Conservation (phyloP, 208 protist genomes). For the Tritrichomonas musculus region DNA sequence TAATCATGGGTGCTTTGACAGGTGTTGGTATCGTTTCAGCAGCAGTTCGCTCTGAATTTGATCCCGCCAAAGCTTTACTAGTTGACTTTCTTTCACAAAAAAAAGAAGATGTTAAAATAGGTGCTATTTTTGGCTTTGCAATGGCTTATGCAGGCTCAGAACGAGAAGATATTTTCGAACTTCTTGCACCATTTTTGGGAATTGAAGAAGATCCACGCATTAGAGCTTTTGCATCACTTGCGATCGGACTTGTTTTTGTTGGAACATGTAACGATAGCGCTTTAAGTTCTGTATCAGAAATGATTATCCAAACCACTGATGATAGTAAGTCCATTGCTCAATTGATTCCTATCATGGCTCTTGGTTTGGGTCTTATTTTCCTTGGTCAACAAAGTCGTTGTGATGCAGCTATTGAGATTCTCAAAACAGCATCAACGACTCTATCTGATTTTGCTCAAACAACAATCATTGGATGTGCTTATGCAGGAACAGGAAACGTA, state of each 20-base stretch:
- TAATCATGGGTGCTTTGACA: slow-evolving; percentile 88
- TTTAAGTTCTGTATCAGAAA: slow-evolving; percentile 54
- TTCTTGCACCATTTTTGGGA: slow-evolving; percentile 73
- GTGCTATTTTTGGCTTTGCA: slow-evolving; percentile 68
- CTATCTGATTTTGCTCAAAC: slow-evolving; percentile 74
- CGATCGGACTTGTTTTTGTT: slow-evolving; percentile 84
- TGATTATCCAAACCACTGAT: neutral
- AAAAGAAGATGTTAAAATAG: slow-evolving; percentile 41
- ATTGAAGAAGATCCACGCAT: neutral
- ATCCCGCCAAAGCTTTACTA: slow-evolving; percentile 82
- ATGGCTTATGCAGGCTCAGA: slow-evolving; percentile 88
- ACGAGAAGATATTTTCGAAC: slow-evolving; percentile 79
- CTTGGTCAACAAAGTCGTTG: slow-evolving; percentile 68
- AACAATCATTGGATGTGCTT: slow-evolving; percentile 88
- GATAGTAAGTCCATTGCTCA: slow-evolving; percentile 26
- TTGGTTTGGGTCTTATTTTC: slow-evolving; percentile 47
- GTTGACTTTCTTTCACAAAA: slow-evolving; percentile 60
- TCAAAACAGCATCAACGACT: slow-evolving; percentile 63
- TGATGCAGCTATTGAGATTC: slow-evolving; percentile 77
- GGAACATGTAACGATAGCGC: slow-evolving; percentile 85
- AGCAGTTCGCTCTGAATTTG: slow-evolving; percentile 63
- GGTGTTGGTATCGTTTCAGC: slow-evolving; percentile 67
- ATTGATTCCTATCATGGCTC: slow-evolving; percentile 1
- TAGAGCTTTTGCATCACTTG: slow-evolving; percentile 70
- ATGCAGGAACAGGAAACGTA: slow-evolving; percentile 94